Evolutionary conservation across 495 filamentous ascomycete genomes (phyloP).

Genomic region (Darksidea phi): DNA sequence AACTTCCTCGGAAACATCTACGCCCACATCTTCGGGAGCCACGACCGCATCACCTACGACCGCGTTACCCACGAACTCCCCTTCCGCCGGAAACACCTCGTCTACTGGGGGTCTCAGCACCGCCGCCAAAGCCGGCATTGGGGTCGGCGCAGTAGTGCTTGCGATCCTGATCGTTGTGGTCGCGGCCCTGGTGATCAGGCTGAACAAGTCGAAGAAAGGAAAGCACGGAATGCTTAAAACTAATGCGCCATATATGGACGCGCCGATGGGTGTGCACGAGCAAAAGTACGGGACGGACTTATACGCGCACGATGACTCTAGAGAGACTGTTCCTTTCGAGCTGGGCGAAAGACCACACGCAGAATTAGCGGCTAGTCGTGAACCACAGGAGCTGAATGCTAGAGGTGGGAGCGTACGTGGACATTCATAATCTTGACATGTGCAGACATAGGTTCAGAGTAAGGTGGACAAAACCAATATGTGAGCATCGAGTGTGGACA

Average conservation of each 20-base stretch:
- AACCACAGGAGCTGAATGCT: not conserved
- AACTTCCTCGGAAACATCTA: not conserved
- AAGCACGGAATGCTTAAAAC: not conserved
- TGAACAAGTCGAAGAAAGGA: not conserved
- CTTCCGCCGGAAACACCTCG: not conserved
- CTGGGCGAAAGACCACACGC: not conserved
- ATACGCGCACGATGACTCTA: too few relatives aligned
- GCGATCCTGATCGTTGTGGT: not conserved
- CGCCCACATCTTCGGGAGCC: not conserved
- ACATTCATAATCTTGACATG: too few relatives aligned
- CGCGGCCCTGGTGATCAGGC: not conserved
- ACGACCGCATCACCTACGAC: not conserved
- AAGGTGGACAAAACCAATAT: too few relatives aligned
- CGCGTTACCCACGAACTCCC: not conserved
- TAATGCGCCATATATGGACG: not conserved
- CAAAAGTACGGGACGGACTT: too few relatives aligned
- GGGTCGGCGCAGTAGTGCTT: not conserved
- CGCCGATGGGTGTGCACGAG: not conserved
- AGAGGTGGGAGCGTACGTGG: not conserved
- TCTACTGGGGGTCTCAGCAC: constrained; percentile 1
- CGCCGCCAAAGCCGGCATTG: constrained; percentile 10
- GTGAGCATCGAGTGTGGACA: too few relatives aligned
- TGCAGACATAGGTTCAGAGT: too few relatives aligned
- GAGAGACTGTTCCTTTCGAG: not conserved
- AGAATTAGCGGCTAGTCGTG: not conserved